Percentiles rank a stretch among this genome's conserved stretches.
Evolutionary conservation across 2,329 filamentous ascomycete species (phyloP).

Genomic region (Hymenoscyphus albidus): DNA sequence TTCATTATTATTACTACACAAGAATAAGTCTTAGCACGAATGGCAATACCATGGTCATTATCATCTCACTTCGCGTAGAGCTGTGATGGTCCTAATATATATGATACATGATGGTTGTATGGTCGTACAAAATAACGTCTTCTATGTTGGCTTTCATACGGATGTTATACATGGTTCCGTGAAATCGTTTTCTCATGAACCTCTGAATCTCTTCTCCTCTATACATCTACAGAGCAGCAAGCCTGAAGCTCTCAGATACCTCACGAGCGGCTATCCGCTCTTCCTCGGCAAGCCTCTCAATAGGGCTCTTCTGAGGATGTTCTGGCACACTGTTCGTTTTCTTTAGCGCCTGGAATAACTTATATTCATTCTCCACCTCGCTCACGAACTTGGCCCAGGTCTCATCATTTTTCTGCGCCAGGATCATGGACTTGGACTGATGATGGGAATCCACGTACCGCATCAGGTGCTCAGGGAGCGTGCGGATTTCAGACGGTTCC

Average conservation of each 20-base stretch:
- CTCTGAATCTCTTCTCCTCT: not conserved
- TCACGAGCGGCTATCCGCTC: too few species aligned
- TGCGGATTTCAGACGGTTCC: not conserved
- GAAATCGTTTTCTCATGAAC: not conserved
- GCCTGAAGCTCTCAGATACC: not conserved
- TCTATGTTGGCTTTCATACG: not conserved
- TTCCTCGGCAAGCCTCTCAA: too few species aligned
- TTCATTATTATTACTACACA: conserved; percentile 6
- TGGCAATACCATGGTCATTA: not conserved
- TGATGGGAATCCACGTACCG: conserved; percentile 4
- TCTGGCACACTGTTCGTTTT: not conserved
- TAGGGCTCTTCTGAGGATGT: too few species aligned
- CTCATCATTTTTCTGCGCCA: conserved; percentile 1
- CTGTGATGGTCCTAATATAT: not conserved
- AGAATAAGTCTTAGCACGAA: conserved; percentile 4
- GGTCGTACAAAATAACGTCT: not conserved
- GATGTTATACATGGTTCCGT: not conserved
- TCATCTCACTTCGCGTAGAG: not conserved
- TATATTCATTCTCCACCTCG: conserved; percentile 1
- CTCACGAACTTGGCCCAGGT: conserved; percentile 3
- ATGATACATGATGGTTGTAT: not conserved
- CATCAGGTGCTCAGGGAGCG: conserved; percentile 6
- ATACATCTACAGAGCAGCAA: not conserved
- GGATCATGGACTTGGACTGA: conserved; percentile 3
- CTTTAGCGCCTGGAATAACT: not conserved